Conservation (phyloP, 768 basidiomycete genomes). For the Psilocybe azurescens region DNA sequence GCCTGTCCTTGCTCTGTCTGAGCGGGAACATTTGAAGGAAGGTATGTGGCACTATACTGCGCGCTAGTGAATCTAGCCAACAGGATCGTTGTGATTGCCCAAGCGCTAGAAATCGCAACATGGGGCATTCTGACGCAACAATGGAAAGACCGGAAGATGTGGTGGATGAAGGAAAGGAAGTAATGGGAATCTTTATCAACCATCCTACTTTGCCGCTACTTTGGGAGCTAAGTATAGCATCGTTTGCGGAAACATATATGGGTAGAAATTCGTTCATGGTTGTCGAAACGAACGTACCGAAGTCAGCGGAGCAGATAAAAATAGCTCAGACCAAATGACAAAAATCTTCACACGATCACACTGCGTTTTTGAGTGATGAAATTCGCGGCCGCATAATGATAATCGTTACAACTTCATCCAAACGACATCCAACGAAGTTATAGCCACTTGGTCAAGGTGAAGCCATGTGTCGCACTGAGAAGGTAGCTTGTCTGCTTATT, state of each 20-base stretch:
- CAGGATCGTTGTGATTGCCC: not conserved
- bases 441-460: too few relatives aligned
- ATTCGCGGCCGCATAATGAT: too few relatives aligned
- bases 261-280: too few relatives aligned
- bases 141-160: not conserved
- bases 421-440: too few relatives aligned
- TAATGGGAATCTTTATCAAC: not conserved
- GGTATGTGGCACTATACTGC: constrained; percentile 32
- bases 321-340: not conserved
- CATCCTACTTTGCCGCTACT: not conserved
- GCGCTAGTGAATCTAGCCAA: constrained; percentile 11
- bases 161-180: not conserved
- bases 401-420: too few relatives aligned
- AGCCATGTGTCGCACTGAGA: too few relatives aligned
- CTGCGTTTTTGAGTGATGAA: too few relatives aligned
- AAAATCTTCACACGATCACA: constrained; percentile 2
- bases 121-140: not conserved
- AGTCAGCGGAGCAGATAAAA: not conserved
- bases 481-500: too few relatives aligned
- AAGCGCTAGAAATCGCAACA: not conserved
- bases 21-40: constrained; percentile 51
- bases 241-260: not conserved
- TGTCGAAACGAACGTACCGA: not conserved
- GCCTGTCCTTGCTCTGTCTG: constrained; percentile 62
- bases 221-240: not conserved